Conservation (phyloP, 768 basidiomycete species). For the Kwoniella sp. region DNA sequence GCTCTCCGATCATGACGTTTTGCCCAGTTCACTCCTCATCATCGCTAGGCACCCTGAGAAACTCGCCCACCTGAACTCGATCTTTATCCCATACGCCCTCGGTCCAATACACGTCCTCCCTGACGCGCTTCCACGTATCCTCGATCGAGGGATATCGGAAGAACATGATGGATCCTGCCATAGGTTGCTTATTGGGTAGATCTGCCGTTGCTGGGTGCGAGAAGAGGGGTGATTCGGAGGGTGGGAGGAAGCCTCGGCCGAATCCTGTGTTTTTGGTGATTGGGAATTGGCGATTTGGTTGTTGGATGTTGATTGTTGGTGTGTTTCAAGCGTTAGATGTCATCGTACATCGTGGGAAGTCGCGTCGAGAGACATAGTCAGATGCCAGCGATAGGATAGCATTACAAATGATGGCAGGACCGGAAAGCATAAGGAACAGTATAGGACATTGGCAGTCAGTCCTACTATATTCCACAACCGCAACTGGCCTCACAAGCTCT, state of each 20-base stretch:
- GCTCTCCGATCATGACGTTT: no score
- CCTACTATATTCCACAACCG: no score
- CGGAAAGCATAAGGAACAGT: no score
- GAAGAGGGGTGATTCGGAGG: conserved; percentile 7
- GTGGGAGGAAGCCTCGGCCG: conserved; percentile 20
- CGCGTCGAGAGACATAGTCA: no score
- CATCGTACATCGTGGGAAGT: no score
- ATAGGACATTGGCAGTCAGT: no score
- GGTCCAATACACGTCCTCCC: conserved; percentile 50
- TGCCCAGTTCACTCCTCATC: conserved; percentile 10
- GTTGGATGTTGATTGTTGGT: no score
- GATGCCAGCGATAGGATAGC: no score
- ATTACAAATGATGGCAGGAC: no score
- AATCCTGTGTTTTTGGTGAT: conserved; percentile 5
- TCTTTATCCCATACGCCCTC: conserved; percentile 54
- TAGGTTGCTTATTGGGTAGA: conserved; percentile 28
- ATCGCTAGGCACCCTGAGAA: conserved; percentile 22
- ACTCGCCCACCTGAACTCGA: conserved; percentile 44
- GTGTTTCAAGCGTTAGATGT: no score
- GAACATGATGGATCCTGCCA: conserved; percentile 43
- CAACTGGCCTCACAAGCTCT: no score
- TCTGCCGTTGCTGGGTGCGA: conserved; percentile 1
- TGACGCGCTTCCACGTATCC: conserved; percentile 38
- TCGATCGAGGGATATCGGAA: conserved; percentile 42
- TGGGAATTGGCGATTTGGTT: no score